A percentile compares a stretch with the other conserved stretches of the same genome.
phyloP scores from a whole-genome alignment of 1,284 basidiomycete species.

The Ceratobasidium sp. region DNA sequence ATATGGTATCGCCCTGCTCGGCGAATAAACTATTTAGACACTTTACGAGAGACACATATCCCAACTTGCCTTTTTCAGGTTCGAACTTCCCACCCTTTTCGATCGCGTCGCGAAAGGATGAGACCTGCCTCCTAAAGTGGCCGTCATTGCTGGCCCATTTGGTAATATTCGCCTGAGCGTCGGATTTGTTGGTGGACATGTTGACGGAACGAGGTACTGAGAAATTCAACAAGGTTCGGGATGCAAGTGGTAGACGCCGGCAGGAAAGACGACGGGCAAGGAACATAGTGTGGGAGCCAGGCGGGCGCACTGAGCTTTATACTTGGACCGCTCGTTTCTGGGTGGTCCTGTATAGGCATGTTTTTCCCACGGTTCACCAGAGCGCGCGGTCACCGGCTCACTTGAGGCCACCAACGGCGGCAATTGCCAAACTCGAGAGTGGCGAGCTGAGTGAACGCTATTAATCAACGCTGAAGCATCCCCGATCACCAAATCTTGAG shows the following conservation, averaged over 20 bases:
- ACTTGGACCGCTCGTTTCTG: conserved; percentile 3
- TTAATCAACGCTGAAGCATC: background rate
- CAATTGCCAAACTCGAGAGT: background rate
- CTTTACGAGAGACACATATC: conserved; percentile 36
- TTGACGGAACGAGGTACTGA: background rate
- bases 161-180: conserved; percentile 58
- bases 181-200: conserved; percentile 30
- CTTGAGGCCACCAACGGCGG: conserved; percentile 12
- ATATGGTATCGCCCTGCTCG: conserved; percentile 77
- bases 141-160: conserved; percentile 76
- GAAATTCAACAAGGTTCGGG: background rate
- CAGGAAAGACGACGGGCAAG: conserved; percentile 7
- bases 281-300: conserved; percentile 27
- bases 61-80: conserved; percentile 76
- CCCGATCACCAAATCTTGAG: background rate
- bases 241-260: background rate
- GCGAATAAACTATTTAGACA: conserved; percentile 5
- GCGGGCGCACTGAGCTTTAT: background rate
- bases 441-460: background rate
- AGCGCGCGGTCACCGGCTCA: conserved; percentile 9
- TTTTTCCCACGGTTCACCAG: conserved; percentile 18
- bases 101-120: conserved; percentile 78
- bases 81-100: conserved; percentile 74
- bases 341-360: background rate
- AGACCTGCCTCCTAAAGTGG: conserved; percentile 76